These are phyloP conservation scores for Zea mays DNA, from an alignment of 176 grass and related monocot genomes.

Conservation along the genomic window Zm-B73-REFERENCE-NAM-5.0 NC_050103.1:131042001-131042500, in stretches of 20 bases:
- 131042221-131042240: not conserved
- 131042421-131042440: not conserved
- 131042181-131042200: conserved; percentile 38
- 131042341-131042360: not conserved
- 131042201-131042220: not conserved
- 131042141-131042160: conserved; percentile 78
- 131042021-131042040: conserved; percentile 89
- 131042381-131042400: not conserved
- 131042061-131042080: conserved; percentile 96
- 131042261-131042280: not conserved
- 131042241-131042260: not conserved
- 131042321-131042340: not conserved
- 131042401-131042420: not conserved
- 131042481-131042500: not conserved
- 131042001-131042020: conserved; percentile 95
- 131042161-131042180: conserved; percentile 73
- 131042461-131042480: not conserved
- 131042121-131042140: conserved; percentile 71
- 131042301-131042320: not conserved
- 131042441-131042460: not conserved
- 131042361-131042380: conserved; percentile 1
- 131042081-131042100: conserved; percentile 77
- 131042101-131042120: conserved; percentile 81
- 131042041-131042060: conserved; percentile 83
- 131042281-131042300: not conserved